These are phyloP conservation scores for Pichia exigua DNA, from an alignment of 805 yeast genomes.

Conservation along the genomic window DNA sequence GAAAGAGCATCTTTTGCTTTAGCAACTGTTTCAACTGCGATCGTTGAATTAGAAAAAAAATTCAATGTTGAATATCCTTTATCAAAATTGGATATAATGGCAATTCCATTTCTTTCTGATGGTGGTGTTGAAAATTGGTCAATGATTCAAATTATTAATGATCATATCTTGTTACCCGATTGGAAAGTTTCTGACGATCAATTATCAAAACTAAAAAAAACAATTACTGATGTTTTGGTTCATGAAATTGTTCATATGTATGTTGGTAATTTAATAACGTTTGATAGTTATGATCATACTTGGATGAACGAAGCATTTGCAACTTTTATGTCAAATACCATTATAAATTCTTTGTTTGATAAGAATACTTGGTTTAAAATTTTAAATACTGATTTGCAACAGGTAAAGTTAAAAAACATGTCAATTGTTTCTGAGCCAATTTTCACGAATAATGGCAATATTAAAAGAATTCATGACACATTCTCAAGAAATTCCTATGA, in stretches of 20 bases:
- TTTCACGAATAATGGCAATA: constrained; percentile 29
- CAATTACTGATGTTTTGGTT: constrained; percentile 47
- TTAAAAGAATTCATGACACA: constrained; percentile 36
- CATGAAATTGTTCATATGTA: constrained; percentile 79
- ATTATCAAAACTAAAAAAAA: constrained; percentile 13
- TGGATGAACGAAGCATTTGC: constrained; percentile 81
- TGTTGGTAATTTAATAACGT: constrained; percentile 63
- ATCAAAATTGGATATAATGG: constrained; percentile 56
- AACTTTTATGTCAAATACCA: constrained; percentile 50
- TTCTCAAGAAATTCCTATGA: constrained; percentile 47
- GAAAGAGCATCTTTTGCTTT: constrained; percentile 43
- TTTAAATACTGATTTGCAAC: constrained; percentile 20
- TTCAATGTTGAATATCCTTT: constrained; percentile 47
- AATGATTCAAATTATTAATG: constrained; percentile 50
- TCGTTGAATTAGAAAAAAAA: constrained; percentile 41
- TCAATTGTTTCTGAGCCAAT: constrained; percentile 32
- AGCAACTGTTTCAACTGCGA: constrained; percentile 35
- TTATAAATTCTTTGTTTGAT: constrained; percentile 24
- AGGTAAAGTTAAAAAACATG: constrained; percentile 26
- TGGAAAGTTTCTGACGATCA: constrained; percentile 16
- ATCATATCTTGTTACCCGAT: constrained; percentile 37
- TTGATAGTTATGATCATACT: constrained; percentile 58
- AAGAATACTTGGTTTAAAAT: constrained; percentile 30
- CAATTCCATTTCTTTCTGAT: constrained; percentile 64
- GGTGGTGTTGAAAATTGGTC: constrained; percentile 83